Percentiles rank a stretch among this genome's conserved stretches.
Conservation (phyloP, 129 eudicot genomes). For the Flaveria ramosissima region DNA sequence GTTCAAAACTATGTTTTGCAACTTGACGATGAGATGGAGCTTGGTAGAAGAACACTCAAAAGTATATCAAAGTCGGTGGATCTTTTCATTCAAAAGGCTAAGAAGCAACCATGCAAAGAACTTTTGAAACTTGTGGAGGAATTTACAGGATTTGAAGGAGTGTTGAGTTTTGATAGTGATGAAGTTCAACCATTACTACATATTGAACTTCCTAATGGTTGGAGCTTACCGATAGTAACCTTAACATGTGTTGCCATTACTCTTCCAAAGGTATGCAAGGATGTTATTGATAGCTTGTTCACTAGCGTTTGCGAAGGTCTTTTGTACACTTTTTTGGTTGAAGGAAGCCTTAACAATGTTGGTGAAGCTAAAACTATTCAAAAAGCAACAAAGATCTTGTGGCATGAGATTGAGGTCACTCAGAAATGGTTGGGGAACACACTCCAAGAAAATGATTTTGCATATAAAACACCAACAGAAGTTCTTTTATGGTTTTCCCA, state of each 20-base stretch:
- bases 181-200: background rate
- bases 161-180: conserved; percentile 3
- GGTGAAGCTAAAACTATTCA: conserved; percentile 1
- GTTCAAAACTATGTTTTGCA: background rate
- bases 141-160: background rate
- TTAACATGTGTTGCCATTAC: conserved; percentile 9
- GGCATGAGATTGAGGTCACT: conserved; percentile 11
- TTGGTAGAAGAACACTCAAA: conserved; percentile 3
- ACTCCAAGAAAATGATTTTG: background rate
- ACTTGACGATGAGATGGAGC: conserved; percentile 5
- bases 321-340: background rate
- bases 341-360: conserved; percentile 4
- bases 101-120: background rate
- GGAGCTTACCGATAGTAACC: conserved; percentile 18
- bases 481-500: background rate
- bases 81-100: background rate
- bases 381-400: conserved; percentile 2
- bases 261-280: background rate
- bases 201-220: background rate
- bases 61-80: conserved; percentile 10
- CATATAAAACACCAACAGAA: background rate
- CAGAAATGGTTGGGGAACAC: background rate
- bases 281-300: background rate
- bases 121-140: background rate
- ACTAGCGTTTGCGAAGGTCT: conserved; percentile 12